Conservation (phyloP, 257 asterid species). For the Solanum piurae region DNA sequence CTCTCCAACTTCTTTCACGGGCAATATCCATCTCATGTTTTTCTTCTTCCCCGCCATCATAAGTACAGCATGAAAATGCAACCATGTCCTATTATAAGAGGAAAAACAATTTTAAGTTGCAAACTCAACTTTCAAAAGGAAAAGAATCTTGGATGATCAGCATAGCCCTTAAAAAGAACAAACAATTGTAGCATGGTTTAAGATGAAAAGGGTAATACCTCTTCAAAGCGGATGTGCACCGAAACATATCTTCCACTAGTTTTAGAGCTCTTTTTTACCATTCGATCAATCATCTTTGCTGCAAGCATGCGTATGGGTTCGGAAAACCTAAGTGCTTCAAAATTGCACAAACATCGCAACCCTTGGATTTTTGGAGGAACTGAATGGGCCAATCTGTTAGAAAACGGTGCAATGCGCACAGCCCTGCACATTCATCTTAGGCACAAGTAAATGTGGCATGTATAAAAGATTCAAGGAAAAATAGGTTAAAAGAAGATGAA, state of each 20-base stretch:
- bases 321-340: conserved; percentile 93
- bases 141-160: not conserved
- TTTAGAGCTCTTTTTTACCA: conserved; percentile 66
- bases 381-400: conserved; percentile 93
- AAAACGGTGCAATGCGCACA: conserved; percentile 96
- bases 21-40: conserved; percentile 90
- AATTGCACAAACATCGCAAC: conserved; percentile 88
- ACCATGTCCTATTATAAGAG: conserved; percentile 78
- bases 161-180: not conserved
- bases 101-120: not conserved
- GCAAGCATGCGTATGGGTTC: conserved; percentile 91
- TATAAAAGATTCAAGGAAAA: not conserved
- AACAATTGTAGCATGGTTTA: not conserved
- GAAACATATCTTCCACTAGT: conserved; percentile 79
- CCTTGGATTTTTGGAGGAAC: conserved; percentile 82
- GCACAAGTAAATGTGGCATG: not conserved
- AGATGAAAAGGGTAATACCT: conserved; percentile 34
- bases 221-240: conserved; percentile 95
- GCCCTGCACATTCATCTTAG: conserved; percentile 58
- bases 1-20: conserved; percentile 99
- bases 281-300: conserved; percentile 93
- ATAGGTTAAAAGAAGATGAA: not conserved
- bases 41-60: conserved; percentile 96
- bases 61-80: conserved; percentile 93
- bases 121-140: not conserved